Evolutionary conservation across 768 basidiomycete species (phyloP).

Genomic region (Tylopilus vinaceipallidus): DNA sequence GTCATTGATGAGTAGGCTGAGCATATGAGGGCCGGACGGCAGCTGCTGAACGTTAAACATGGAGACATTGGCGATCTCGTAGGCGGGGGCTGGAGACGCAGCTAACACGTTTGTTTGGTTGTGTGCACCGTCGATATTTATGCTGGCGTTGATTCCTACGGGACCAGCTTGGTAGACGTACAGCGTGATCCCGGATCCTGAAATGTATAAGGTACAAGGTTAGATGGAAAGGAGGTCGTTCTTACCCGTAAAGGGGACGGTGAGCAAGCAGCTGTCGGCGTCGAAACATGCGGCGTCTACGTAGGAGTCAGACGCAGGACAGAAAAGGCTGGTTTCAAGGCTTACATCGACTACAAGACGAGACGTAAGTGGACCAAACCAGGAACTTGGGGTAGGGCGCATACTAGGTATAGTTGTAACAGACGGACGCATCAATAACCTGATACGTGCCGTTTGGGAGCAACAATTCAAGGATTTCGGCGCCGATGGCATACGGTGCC

Average conservation of each 20-base stretch:
- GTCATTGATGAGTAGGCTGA: slow-evolving; percentile 17
- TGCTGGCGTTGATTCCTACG: slow-evolving; percentile 24
- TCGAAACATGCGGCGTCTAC: slow-evolving; percentile 22
- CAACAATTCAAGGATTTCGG: slow-evolving; percentile 9
- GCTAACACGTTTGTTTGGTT: slow-evolving; percentile 15
- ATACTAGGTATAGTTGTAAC: slow-evolving; percentile 28
- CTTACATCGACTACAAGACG: slow-evolving; percentile 20
- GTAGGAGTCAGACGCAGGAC: not conserved
- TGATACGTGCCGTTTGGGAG: slow-evolving; percentile 22
- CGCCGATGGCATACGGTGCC: slow-evolving; percentile 17
- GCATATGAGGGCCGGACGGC: slow-evolving; percentile 12
- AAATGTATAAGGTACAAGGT: not conserved
- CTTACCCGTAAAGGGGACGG: slow-evolving; percentile 25
- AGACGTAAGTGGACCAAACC: not conserved
- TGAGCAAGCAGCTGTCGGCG: slow-evolving; percentile 16
- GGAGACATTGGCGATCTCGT: slow-evolving; percentile 21
- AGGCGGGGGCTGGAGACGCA: slow-evolving; percentile 18
- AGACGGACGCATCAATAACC: slow-evolving; percentile 20
- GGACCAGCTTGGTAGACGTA: slow-evolving; percentile 25
- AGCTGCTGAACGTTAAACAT: slow-evolving; percentile 26
- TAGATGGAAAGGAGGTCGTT: not conserved
- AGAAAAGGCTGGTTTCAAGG: not conserved
- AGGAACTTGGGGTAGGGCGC: not conserved
- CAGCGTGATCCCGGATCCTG: slow-evolving; percentile 24
- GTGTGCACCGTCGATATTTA: slow-evolving; percentile 13